Base-by-base conservation (phyloP, 257 asterid genomes). In the Voacanga thouarsii region DNA sequence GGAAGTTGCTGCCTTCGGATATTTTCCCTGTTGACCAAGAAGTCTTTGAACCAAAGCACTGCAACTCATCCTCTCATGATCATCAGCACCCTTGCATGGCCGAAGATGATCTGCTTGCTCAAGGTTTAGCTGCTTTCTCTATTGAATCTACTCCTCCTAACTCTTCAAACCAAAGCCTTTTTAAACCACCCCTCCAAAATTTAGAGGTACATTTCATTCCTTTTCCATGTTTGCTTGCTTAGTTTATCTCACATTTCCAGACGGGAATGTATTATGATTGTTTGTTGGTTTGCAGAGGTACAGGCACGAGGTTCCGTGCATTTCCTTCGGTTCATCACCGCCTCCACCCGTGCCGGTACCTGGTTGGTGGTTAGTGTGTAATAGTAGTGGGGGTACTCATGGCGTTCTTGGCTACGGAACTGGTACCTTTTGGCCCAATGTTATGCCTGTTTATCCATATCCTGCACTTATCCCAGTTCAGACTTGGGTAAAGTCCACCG, bases 1-100 rank as follows among this genome's bases (percentile, higher is more conserved):
- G 23, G 76, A 69, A 55, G 39, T 68, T 77, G 71, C 76, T 68
- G 1, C 75, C 60, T 65, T 69, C 80, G 6, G 70, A 55, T 41
- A 77, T 77, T 44, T 69, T 77, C 69, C 75, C 57, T 3, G 4
- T 77, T 56, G 60, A 77, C 11, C 59, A 69, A 0, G 72, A 45
- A 63, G 14, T 41, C 14, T 43, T 53, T 39, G 41, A 12, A 15
- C 55, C 56, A 41, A 61, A 28, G 60, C 1, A 16, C 78, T 12
- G 44, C 57, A 5, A 23, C 12, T 41, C 47, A 5, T 8, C 12
- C 56, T 41, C 6, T 41, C 28, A 15, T 9, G 16, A 18, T 57
- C 26, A 41, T 0, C 26, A 21, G 7, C 24, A 33, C 45, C 43
- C 57, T 12, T 75, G 78, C 78, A 15, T 75, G 72, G 72, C 41